Evolutionary conservation across 441 rosid species (phyloP), one percentile per base, ranked within the genome.

Genomic region (Sinapis alba): DNA sequence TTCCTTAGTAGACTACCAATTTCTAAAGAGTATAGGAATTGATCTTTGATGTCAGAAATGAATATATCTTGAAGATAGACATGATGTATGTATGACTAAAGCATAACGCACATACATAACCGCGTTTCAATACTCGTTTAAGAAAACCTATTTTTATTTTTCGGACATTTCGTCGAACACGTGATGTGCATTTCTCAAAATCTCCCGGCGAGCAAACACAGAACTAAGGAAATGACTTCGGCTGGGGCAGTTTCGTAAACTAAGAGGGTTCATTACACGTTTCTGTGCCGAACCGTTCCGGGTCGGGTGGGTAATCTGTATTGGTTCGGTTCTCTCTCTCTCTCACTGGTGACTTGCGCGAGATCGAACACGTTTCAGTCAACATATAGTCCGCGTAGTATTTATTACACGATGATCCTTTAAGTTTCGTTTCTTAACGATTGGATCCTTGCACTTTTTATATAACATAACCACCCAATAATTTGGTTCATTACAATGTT

Each of bases 141-240:
- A 38, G 26, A 68, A 6, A 20, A 3, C 19, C 65, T 54, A 11
- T 12, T 10, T 24, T 80, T 3, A 41, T 45, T 6, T 45, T 6
- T 50, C 60, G 62, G 63, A 0, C 80, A 72, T 80, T 72, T 80
- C 54, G 65, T 76, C 78, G 74, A 80, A 58, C 83, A 80, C 0
- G 1, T 66, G 3, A 15, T 74, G 71, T 13, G 74, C 80, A 51
- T 10, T 36, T 38, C 50, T 53, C 6, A 57, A 41, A 34, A 36
- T 61, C 26, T 1, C 43, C 13, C 41, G 26, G 5, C 8, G 30
- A 23, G 2, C 34, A 24, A 23, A 58, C 56, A 47, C 18, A 18
- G 24, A 54, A 4, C 27, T 8, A 18, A 15, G 9, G 38, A 57
- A 0, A 19, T 41, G 51, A 64, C 41, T 63, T 65, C 5, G 16